Evolutionary conservation across 768 basidiomycete genomes (phyloP).

Genomic region (Leccinum fibrillosum): DNA sequence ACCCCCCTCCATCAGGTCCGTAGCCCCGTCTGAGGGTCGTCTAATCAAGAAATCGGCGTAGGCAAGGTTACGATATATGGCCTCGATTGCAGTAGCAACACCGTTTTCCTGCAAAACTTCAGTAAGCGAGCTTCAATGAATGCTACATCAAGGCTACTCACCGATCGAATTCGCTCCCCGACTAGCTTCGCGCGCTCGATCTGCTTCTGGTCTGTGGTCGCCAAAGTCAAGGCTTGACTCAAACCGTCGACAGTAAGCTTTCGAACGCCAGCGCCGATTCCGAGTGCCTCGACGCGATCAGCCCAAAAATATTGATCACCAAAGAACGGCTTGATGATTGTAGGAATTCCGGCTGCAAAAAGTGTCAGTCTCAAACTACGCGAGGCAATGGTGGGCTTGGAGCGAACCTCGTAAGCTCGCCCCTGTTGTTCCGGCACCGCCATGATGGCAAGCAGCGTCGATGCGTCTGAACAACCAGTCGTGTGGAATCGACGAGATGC

Average conservation of each 20-base stretch:
- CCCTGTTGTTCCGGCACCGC: constrained; percentile 94
- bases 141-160: constrained; percentile 32
- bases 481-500: constrained; percentile 84
- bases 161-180: constrained; percentile 84
- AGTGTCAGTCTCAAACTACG: constrained; percentile 2
- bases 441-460: constrained; percentile 97
- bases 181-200: constrained; percentile 80
- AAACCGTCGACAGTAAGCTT: constrained; percentile 81
- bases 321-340: constrained; percentile 96
- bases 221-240: constrained; percentile 71
- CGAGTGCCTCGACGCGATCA: constrained; percentile 94
- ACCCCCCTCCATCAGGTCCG: constrained; percentile 21
- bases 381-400: background rate
- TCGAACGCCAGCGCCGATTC: constrained; percentile 83
- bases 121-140: background rate
- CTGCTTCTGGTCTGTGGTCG: constrained; percentile 87
- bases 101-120: constrained; percentile 75
- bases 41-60: constrained; percentile 90
- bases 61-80: constrained; percentile 94
- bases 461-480: constrained; percentile 95
- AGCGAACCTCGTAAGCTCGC: constrained; percentile 83
- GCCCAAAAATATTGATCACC: constrained; percentile 99
- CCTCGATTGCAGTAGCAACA: constrained; percentile 89
- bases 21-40: constrained; percentile 32
- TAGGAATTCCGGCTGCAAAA: constrained; percentile 79